Percentiles rank a stretch among this genome's conserved stretches.
Conservation (phyloP, 2,329 filamentous ascomycete species). For the Ceratocystis colombiana region DNA sequence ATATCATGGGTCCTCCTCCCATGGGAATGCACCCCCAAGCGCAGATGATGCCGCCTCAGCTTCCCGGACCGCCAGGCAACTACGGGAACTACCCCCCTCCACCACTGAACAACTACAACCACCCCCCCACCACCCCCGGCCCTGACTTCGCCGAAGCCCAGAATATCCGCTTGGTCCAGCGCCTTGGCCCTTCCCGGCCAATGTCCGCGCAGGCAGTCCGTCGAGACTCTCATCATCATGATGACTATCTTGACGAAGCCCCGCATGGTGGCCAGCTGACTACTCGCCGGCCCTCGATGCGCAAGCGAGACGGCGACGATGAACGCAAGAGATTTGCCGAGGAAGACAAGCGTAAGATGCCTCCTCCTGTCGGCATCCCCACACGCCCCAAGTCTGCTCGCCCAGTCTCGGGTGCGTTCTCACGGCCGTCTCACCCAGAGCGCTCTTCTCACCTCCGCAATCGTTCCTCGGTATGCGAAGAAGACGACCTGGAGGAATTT, state of each 20-base stretch:
- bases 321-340: conserved; percentile 21
- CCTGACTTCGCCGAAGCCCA: conserved; percentile 19
- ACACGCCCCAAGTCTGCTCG: conserved; percentile 23
- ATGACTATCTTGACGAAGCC: conserved; percentile 14
- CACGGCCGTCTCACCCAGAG: conserved; percentile 17
- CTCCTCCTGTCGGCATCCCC: conserved; percentile 6
- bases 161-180: conserved; percentile 19
- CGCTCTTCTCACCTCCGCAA: conserved; percentile 21
- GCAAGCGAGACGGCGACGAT: conserved; percentile 19
- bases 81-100: conserved; percentile 17
- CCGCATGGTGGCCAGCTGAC: conserved; percentile 17
- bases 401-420: conserved; percentile 19
- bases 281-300: conserved; percentile 18
- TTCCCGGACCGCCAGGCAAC: conserved; percentile 3
- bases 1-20: conserved; percentile 15
- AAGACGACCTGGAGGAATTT: conserved; percentile 17
- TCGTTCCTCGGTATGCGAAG: conserved; percentile 13
- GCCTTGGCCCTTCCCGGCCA: conserved; percentile 18
- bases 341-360: conserved; percentile 25
- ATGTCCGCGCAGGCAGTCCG: conserved; percentile 20
- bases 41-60: conserved; percentile 20
- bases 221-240: conserved; percentile 22
- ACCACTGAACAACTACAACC: conserved; percentile 20
- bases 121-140: conserved; percentile 3
- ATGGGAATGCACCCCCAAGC: conserved; percentile 19